These are phyloP conservation scores for Piper betle DNA, from an alignment of 164 flowering plant species.

Conservation along the genomic window DNA sequence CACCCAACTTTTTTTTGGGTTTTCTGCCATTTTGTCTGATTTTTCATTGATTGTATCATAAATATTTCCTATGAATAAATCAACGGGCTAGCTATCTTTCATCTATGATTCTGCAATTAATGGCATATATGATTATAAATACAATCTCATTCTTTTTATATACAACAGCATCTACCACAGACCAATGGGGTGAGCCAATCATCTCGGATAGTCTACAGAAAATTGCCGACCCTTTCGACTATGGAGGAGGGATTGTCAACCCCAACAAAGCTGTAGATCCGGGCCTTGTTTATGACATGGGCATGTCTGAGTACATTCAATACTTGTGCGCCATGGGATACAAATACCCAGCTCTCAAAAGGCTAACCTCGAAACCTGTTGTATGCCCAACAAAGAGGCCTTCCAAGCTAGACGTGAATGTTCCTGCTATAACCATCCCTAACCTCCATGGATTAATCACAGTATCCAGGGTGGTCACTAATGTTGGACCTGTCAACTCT, in stretches of 20 bases:
- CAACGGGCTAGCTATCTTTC: too few species aligned
- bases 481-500: too few species aligned
- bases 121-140: too few species aligned
- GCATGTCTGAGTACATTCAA: conserved; percentile 16
- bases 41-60: too few species aligned
- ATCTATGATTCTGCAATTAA: too few species aligned
- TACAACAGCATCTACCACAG: conserved; percentile 25
- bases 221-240: conserved; percentile 51
- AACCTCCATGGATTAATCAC: conserved; percentile 11
- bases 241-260: conserved; percentile 52
- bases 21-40: too few species aligned
- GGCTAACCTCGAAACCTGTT: conserved; percentile 11
- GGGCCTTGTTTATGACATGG: conserved; percentile 28
- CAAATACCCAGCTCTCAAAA: conserved; percentile 24
- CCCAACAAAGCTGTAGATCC: conserved; percentile 41
- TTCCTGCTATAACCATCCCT: conserved; percentile 45
- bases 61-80: too few species aligned
- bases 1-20: too few species aligned
- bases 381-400: conserved; percentile 13
- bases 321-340: conserved; percentile 35
- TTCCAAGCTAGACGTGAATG: conserved; percentile 22
- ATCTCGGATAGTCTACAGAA: conserved; percentile 39
- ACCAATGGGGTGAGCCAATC: conserved; percentile 18
- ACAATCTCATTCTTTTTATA: too few species aligned
- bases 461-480: too few species aligned